Base-by-base conservation (phyloP, 2,329 filamentous ascomycete genomes). In the Colletotrichum cuscutae region DNA sequence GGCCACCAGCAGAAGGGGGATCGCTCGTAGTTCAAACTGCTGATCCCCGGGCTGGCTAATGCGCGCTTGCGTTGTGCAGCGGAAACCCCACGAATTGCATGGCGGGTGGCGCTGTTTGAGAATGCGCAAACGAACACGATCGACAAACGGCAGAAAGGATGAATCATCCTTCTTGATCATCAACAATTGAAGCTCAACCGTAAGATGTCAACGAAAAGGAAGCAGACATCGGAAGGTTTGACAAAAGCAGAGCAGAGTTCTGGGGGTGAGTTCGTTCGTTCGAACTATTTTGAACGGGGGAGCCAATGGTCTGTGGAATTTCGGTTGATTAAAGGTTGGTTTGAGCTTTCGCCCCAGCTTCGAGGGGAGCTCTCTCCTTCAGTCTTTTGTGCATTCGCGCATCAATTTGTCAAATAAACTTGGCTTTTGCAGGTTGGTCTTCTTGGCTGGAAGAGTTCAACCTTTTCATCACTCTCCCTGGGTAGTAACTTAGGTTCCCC, bases 271-370 rank as follows among this genome's bases (percentile, higher is more conserved):
- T 56, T 64, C 26, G 66, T 56, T 64, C 26, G 60, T 70, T 70
- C 42, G 54, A 56, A 53, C n/a, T 65, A 65, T 22, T 70, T 70
- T 70, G 28, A 60, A 53, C 22, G 54, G 42, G 54, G 59, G 26
- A 3, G 19, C 26, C 8, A 26, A 42, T 59, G 30, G 37, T 6
- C 1, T 15, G 65, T 64, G 52, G 35, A 30, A 28, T 42, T 22
- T 26, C 9, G 12, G 37, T 63, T 42, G 57, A 59, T 64, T 59
- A n/a, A 35, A 64, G 58, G n/a, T n/a, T 63, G 69, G 69, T 53
- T 72, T 63, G 65, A 68, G 58, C 69, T 58, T 58, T 12, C 22
- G 60, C 37, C 8, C 13, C 46, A 35, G 52, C 52, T 46, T 53
- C 22, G 46, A 26, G 62, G 19, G 28, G 12, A 22, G 56, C 62